Percentiles rank a stretch among this genome's conserved stretches.
These are phyloP conservation scores for Adiantum capillusveneris DNA, from an alignment of 75 land plant genomes.

Conservation along the genomic window DNA sequence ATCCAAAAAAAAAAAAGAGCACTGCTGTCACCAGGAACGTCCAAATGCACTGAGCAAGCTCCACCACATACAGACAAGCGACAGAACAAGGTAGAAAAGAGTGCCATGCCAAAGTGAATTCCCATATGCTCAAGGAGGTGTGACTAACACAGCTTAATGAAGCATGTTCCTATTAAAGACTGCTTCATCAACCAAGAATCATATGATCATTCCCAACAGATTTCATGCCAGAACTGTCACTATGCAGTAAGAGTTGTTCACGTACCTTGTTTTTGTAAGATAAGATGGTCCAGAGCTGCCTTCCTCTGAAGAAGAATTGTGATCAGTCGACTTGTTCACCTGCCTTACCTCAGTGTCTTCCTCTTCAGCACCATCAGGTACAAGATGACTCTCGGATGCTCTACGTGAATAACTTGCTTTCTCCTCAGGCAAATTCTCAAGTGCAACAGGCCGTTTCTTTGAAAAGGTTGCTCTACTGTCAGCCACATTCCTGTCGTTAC, in stretches of 20 bases:
- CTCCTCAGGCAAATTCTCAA: background rate
- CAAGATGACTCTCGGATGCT: background rate
- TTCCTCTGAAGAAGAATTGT: background rate
- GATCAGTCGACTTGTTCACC: background rate
- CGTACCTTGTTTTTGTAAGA: conserved; percentile 1
- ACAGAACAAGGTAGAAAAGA: background rate
- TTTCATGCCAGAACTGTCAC: background rate
- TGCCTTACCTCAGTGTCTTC: background rate
- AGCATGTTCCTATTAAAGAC: background rate
- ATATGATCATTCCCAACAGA: background rate
- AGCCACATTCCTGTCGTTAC: too few relatives aligned
- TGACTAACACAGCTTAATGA: background rate
- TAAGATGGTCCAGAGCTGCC: background rate
- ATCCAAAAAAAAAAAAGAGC: background rate
- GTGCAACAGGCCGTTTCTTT: background rate
- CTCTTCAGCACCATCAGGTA: background rate
- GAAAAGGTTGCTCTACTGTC: too few relatives aligned
- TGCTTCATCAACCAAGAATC: background rate
- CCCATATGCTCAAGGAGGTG: background rate
- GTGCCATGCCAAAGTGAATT: background rate
- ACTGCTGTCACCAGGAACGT: background rate
- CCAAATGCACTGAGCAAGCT: background rate
- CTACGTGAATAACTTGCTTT: background rate
- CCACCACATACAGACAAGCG: background rate
- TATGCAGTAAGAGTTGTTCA: background rate